Evolutionary conservation across 768 basidiomycete species (phyloP), one percentile per base, ranked within the genome.

Genomic region (Boletus reticulatus): DNA sequence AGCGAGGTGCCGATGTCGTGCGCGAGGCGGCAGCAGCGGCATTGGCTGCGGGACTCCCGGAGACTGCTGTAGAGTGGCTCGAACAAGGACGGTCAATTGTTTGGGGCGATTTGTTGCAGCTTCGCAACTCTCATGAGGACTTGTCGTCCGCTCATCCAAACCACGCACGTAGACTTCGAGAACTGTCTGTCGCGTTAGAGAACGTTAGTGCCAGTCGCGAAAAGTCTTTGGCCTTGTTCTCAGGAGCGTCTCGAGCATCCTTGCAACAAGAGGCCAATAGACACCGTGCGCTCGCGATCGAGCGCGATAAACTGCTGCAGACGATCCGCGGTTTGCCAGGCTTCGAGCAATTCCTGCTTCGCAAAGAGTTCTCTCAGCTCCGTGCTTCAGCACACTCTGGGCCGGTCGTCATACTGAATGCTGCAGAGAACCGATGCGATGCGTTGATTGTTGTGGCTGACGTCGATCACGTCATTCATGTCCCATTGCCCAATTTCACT

Each of bases 391-490:
- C 43, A 10, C 24, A 17, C 24, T 27, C 24, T 4, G 43, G 43
- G 4, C 43, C 16, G 9, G 16, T 43, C 3, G 43, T 43, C 14
- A 43, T 43, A 16, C 43, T 43, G 8, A 43, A 43, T 16, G 43
- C 43, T 27, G 43, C 43, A 22, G 22, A 46, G 17, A 45, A n/a
- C 19, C 60, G 71, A 17, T 75, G 71, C 36, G 71, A 76, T 56
- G 76, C 73, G 6, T 22, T 57, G 52, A 48, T 53, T n/a, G 16
- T 58, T 6, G 39, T 56, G 3, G 46, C 54, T 6, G 27, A 58
- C 4, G 24, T 48, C n/a, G 42, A 57, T 4, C 12, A 43, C n/a
- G 55, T 38, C 0, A 22, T 57, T 4, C 58, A 59, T 32, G 55
- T 52, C 20, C 53, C 57, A 7, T 50, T 56, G 16, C 45, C 38